Base-by-base conservation (phyloP, 768 basidiomycete species). In the Exidia glandulosa region DNA sequence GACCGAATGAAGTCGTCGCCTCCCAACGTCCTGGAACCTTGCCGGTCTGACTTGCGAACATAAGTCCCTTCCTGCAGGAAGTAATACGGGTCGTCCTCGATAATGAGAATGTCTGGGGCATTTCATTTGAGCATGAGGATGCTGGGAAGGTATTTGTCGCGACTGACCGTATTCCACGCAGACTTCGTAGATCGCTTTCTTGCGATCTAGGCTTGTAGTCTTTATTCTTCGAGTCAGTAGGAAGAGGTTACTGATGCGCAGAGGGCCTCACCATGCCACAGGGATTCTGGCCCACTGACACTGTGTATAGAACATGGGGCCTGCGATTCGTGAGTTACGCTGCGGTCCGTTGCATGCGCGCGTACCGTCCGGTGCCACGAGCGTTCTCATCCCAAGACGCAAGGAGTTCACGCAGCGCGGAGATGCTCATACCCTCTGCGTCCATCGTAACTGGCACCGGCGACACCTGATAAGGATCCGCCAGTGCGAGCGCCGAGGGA, bases 261-360 rank as follows among this genome's bases (percentile, higher is more conserved):
- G 29, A 36, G 16, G 6, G 23, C 74, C 82, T 72, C 61, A 86
- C 85, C 27, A 79, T 73, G 23, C 90, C 90, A 4, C 83, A 86
- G 3, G 90, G 91, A 69, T 93, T 93, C 72, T 93, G 89, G 29
- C 88, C 88, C n/a, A 88, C 77, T 0, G 89, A 87, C 10, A 90
- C 76, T 3, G 83, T 86, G 68, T 89, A 89, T 70, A 89, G 76
- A 30, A 88, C 79, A 65, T 80, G 85, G 41, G 87, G 87, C 34
- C 85, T 86, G n/a, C n/a, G n/a, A n/a, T n/a, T n/a, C n/a, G n/a
- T n/a, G n/a, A n/a, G n/a, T n/a, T n/a, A n/a, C n/a, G n/a, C n/a
- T n/a, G n/a, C n/a, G n/a, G n/a, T n/a, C n/a, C n/a, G n/a, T n/a
- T n/a, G n/a, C n/a, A n/a, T n/a, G n/a, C n/a, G n/a, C n/a, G n/a